Evolutionary conservation across 805 yeast species (phyloP).

Genomic region (Yarrowia alimentaria): DNA sequence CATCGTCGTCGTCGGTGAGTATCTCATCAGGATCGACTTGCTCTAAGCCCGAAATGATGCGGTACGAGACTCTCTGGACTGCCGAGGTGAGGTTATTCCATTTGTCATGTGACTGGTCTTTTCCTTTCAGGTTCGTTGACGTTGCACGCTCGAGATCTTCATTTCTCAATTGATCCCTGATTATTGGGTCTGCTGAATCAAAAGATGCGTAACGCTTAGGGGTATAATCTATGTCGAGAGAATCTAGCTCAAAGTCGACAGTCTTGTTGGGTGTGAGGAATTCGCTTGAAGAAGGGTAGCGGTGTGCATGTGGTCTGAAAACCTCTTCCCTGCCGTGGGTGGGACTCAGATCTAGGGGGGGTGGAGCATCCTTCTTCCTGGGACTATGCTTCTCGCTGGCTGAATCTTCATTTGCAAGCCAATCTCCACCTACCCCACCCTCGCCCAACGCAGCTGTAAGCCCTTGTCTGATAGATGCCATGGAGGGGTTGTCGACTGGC

Average conservation of each 20-base stretch:
- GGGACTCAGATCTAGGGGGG: no score
- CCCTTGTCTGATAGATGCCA: constrained; percentile 15
- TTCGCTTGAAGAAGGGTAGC: constrained; percentile 4
- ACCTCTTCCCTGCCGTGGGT: no score
- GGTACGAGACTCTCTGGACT: constrained; percentile 13
- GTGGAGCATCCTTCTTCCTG: no score
- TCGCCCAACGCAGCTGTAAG: constrained; percentile 9
- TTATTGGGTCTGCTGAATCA: constrained; percentile 6
- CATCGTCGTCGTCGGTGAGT: constrained; percentile 2
- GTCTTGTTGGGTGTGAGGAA: constrained; percentile 9
- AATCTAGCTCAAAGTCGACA: constrained; percentile 10
- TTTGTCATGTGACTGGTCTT: background rate
- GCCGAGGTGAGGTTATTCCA: constrained; percentile 7
- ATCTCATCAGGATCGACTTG: constrained; percentile 9
- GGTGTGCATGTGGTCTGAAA: background rate
- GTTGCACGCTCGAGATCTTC: constrained; percentile 8
- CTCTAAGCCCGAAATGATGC: constrained; percentile 5
- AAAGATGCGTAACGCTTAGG: constrained; percentile 6
- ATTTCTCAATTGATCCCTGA: background rate
- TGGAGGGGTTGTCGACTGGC: background rate
- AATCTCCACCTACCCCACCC: constrained; percentile 21
- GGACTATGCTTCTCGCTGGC: constrained; percentile 5
- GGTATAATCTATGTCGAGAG: background rate
- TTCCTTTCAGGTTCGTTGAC: background rate
- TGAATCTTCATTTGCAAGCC: constrained; percentile 8